Base-by-base conservation (phyloP, 2,329 filamentous ascomycete species). In the Xylariaceae sp. region DNA sequence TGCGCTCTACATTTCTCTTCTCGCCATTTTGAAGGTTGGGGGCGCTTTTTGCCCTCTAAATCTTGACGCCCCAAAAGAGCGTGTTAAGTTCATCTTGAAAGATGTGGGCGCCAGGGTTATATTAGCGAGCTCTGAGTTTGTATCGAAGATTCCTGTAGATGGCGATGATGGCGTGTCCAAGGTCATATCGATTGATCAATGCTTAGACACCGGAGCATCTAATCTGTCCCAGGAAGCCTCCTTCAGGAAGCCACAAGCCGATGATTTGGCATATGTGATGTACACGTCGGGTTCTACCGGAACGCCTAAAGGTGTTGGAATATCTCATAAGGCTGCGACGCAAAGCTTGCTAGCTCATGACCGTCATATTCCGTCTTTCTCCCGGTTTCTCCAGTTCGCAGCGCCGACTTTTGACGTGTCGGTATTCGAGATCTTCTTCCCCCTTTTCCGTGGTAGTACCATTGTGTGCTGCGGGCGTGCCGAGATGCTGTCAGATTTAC, bases 381-480 rank as follows among this genome's bases (percentile, higher is more conserved):
- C 79, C 16, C 84, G 91, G 44, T 96, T 97, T 70, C 81, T 97
- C 0, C 93, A 97, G 70, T 96, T 96, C 71, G 93, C 93, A 3
- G 89, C 91, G 2, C 91, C 93, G 0, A 96, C 92, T 0, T 97
- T 97, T 70, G 93, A 97, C 72, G 93, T 97, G 7, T 96, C 91
- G 0, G 88, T 96, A 5, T 97, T 97, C 70, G 93, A 97, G 70
- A 93, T 96, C 6, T 96, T 96, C 79, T 96, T 96, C 62, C 89
- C 93, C 0, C 77, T 93, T 16, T 88, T 87, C 59, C 81, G 91
- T 54, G 89, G 89, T 2, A 78, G 77, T 20, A 96, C 91, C 0
- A 76, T 97, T 2, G 84, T 93, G 46, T 83, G 85, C 52, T 91
- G 88, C 62, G 81, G 86, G 53, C 84, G 92, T 23, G 77, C 79